These are phyloP conservation scores for Aspergillus sergii DNA, from an alignment of 2,329 filamentous ascomycete genomes.

Conservation along the genomic window DNA sequence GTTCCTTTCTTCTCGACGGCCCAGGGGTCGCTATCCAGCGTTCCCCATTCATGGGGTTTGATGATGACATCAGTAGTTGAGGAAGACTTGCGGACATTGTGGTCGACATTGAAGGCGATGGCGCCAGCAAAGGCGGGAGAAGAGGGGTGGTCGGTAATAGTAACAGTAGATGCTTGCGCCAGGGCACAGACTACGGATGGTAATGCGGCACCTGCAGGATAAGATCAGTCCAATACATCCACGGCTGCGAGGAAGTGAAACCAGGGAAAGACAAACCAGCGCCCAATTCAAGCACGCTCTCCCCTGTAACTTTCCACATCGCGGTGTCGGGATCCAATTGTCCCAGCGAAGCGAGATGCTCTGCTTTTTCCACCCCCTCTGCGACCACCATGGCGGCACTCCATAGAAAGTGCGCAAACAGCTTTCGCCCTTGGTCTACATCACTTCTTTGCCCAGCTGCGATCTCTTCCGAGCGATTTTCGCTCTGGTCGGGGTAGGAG, in stretches of 20 bases:
- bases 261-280: conserved; percentile 50
- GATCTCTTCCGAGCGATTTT: conserved; percentile 22
- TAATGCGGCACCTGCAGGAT: conserved; percentile 40
- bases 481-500: conserved; percentile 44
- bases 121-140: conserved; percentile 44
- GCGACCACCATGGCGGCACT: conserved; percentile 53
- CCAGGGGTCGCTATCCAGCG: conserved; percentile 45
- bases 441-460: conserved; percentile 17
- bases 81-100: conserved; percentile 35
- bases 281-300: conserved; percentile 60
- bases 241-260: background rate
- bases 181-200: conserved; percentile 44
- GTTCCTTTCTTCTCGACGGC: conserved; percentile 34
- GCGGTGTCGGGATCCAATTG: conserved; percentile 20
- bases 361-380: conserved; percentile 42
- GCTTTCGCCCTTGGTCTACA: conserved; percentile 51
- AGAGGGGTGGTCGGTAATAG: conserved; percentile 55
- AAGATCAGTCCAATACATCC: background rate
- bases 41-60: conserved; percentile 60
- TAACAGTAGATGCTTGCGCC: conserved; percentile 41
- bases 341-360: conserved; percentile 12
- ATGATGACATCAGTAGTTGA: conserved; percentile 33
- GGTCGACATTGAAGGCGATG: conserved; percentile 51
- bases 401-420: conserved; percentile 64
- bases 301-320: conserved; percentile 50